Evolutionary conservation across 1,284 basidiomycete species (phyloP).

Genomic region (Moesziomyces sp.): DNA sequence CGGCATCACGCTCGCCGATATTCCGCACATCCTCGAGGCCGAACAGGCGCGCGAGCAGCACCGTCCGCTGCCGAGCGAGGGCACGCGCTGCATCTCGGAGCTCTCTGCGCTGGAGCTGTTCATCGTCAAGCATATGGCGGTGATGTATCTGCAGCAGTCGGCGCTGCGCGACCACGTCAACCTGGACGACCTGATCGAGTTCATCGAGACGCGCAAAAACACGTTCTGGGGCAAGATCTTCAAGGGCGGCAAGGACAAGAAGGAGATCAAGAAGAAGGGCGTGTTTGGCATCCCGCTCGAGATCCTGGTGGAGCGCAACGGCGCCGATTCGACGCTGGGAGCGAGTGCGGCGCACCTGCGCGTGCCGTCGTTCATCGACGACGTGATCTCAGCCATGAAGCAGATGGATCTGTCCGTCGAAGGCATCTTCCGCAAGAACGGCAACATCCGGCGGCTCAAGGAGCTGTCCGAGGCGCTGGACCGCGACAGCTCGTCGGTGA

Average conservation of each 20-base stretch:
- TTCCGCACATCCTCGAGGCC: constrained; percentile 89
- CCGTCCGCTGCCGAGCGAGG: constrained; percentile 77
- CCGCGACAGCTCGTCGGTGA: constrained; percentile 83
- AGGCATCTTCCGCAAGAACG: constrained; percentile 98
- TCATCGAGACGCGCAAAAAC: constrained; percentile 91
- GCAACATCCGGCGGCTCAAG: constrained; percentile 92
- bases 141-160: constrained; percentile 79
- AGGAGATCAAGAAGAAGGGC: constrained; percentile 72
- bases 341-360: constrained; percentile 85
- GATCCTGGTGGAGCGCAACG: constrained; percentile 91
- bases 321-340: constrained; percentile 90
- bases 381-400: constrained; percentile 96
- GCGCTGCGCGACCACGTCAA: constrained; percentile 79
- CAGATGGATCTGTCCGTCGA: constrained; percentile 99
- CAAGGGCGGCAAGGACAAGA: constrained; percentile 82
- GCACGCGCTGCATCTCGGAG: constrained; percentile 82
- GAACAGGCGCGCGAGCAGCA: constrained; percentile 88
- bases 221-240: constrained; percentile 98
- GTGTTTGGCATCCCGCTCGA: constrained; percentile 94
- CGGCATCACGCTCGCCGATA: constrained; percentile 93
- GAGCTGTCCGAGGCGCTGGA: constrained; percentile 92
- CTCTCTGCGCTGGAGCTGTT: constrained; percentile 85
- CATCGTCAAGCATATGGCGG: constrained; percentile 91
- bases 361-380: constrained; percentile 96
- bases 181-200: constrained; percentile 89